These are phyloP conservation scores for Cicer bijugum DNA, from an alignment of 306 rosid genomes.

Conservation along the genomic window DNA sequence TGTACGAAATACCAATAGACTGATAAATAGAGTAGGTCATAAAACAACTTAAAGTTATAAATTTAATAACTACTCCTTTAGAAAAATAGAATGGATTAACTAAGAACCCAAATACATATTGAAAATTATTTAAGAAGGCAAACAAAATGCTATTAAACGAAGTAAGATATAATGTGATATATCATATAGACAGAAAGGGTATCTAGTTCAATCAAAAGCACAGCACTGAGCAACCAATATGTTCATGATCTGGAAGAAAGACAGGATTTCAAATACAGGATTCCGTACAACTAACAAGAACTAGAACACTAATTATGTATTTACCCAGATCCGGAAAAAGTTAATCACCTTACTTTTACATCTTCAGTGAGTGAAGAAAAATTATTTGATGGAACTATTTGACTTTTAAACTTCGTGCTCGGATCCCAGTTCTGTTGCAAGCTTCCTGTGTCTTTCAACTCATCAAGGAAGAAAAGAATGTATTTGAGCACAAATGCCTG, in stretches of 20 bases:
- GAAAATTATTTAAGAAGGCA: not conserved
- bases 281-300: constrained; percentile 17
- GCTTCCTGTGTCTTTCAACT: constrained; percentile 55
- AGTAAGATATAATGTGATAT: not conserved
- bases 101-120: constrained; percentile 23
- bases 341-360: constrained; percentile 81
- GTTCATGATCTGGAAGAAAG: constrained; percentile 9
- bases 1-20: no score
- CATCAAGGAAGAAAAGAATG: constrained; percentile 71
- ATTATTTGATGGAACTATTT: constrained; percentile 55
- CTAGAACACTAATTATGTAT: not conserved
- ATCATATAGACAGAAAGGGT: not conserved
- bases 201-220: constrained; percentile 27
- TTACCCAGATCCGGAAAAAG: constrained; percentile 45
- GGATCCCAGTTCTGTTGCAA: constrained; percentile 55
- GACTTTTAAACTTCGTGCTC: constrained; percentile 56
- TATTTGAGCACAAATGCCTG: constrained; percentile 96
- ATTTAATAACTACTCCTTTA: not conserved
- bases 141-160: not conserved
- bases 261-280: not conserved
- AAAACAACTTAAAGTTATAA: not conserved
- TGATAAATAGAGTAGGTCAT: constrained; percentile 10
- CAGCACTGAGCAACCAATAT: not conserved
- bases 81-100: constrained; percentile 3
- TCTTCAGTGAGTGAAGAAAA: constrained; percentile 73